phyloP scores from a whole-genome alignment of 805 yeast species.

The Candida rishiriensis region DNA sequence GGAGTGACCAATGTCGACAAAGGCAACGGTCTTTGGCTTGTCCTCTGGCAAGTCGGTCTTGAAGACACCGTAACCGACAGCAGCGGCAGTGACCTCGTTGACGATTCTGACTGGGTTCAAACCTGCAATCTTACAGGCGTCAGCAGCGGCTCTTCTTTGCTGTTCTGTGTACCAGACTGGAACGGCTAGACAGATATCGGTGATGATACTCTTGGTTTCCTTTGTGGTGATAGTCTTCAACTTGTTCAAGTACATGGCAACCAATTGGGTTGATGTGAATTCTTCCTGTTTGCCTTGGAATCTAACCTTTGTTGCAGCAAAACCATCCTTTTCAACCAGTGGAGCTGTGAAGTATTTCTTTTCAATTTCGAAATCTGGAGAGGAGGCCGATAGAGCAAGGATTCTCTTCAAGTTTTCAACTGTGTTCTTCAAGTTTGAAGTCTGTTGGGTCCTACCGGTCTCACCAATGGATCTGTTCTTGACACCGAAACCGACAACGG shows the following conservation, averaged over 20 bases:
- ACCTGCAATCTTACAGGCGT: constrained; percentile 94
- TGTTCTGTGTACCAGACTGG: constrained; percentile 97
- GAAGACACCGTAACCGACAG: constrained; percentile 98
- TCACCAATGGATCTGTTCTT: constrained; percentile 94
- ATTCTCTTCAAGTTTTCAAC: constrained; percentile 93
- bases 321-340: constrained; percentile 67
- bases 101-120: constrained; percentile 97
- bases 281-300: constrained; percentile 72
- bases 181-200: constrained; percentile 89
- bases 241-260: constrained; percentile 93
- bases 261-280: constrained; percentile 84
- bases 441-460: constrained; percentile 92
- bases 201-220: constrained; percentile 78
- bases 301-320: constrained; percentile 81
- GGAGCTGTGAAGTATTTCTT: constrained; percentile 68
- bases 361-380: constrained; percentile 77
- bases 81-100: constrained; percentile 97
- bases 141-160: constrained; percentile 94
- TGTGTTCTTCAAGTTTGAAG: constrained; percentile 93
- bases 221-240: constrained; percentile 71
- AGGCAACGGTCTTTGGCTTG: constrained; percentile 83
- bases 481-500: constrained; percentile 80
- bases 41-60: constrained; percentile 95
- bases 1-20: constrained; percentile 96
- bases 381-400: constrained; percentile 68